Base-by-base conservation (phyloP, 345 rosid genomes). In the Lenwebbia sp. region DNA sequence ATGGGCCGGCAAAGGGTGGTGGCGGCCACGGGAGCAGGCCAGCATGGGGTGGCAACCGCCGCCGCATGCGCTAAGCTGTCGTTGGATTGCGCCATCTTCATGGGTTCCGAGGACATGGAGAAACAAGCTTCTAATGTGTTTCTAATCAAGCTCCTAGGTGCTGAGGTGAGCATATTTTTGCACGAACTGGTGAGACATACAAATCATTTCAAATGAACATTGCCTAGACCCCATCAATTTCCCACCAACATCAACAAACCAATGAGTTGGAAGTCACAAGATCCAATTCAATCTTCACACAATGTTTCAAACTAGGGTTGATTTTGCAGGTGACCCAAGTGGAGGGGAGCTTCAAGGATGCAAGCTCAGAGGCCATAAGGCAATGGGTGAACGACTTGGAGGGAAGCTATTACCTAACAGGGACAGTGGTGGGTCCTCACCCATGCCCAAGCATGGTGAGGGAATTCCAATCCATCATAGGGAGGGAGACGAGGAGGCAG, bases 21-120 rank as follows among this genome's bases (percentile, higher is more conserved):
- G 75, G 91, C 94, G 0, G 98, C 96, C 30, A 95, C 99, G 1
- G 99, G 99, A 10, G 93, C 98, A 6, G 99, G 99, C 3, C 98
- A 93, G 58, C 98, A 96, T 19, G 98, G 98, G 0, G 91, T 96
- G n/a, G 98, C 99, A 0, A 93, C 98, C 0, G 99, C 99, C 1
- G 96, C 99, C 17, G 96, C 92, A 0, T 96, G 98, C 83, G 93
- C 98, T n/a, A 95, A 92, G 90, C 94, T 95, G 57, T 53, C 86
- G 40, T 85, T 96, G 83, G 91, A 91, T 13, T 96, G 98, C 86
- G 92, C 92, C 26, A 57, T 96, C 85, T 94, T 89, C 87, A 96
- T 96, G 98, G 95, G 98, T 82, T 40, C 92, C 10, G 22, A 51
- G 5, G 98, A 96, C 78, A 94, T 93, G 87, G 92, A 93, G 75